phyloP scores from a whole-genome alignment of 176 grass and related monocot species.

The Zizania latifolia region DNA sequence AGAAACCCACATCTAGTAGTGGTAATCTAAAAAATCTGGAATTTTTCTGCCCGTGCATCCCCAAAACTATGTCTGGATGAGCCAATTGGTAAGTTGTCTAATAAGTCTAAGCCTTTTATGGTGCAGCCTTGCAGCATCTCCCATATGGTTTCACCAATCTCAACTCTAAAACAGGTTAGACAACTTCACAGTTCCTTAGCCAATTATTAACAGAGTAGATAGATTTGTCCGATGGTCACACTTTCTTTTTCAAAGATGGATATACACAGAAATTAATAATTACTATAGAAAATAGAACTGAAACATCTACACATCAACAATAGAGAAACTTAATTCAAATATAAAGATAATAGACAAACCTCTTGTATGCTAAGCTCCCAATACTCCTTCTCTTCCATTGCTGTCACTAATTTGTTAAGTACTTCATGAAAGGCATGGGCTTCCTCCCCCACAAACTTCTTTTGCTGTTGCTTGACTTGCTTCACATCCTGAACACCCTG shows the following conservation, averaged over 20 bases:
- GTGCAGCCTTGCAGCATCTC: neutral
- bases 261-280: neutral
- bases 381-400: slow-evolving; percentile 89
- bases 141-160: slow-evolving; percentile 8
- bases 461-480: slow-evolving; percentile 42
- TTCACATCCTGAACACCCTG: slow-evolving; percentile 30
- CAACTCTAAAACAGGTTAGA: neutral
- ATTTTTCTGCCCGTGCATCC: neutral
- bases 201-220: neutral
- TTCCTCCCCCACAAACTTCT: slow-evolving; percentile 46
- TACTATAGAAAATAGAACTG: slow-evolving; percentile 10
- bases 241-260: neutral
- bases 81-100: slow-evolving; percentile 1
- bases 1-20: neutral
- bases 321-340: slow-evolving; percentile 1
- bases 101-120: slow-evolving; percentile 8
- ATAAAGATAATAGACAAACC: slow-evolving; percentile 47
- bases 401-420: slow-evolving; percentile 48
- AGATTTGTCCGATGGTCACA: neutral
- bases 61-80: neutral
- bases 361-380: slow-evolving; percentile 78
- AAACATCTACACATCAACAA: neutral
- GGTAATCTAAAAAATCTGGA: neutral
- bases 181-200: neutral
- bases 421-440: slow-evolving; percentile 43